These are phyloP conservation scores for Myriosclerotinia scirpicola DNA, from an alignment of 2,329 filamentous ascomycete genomes.

Conservation along the genomic window DNA sequence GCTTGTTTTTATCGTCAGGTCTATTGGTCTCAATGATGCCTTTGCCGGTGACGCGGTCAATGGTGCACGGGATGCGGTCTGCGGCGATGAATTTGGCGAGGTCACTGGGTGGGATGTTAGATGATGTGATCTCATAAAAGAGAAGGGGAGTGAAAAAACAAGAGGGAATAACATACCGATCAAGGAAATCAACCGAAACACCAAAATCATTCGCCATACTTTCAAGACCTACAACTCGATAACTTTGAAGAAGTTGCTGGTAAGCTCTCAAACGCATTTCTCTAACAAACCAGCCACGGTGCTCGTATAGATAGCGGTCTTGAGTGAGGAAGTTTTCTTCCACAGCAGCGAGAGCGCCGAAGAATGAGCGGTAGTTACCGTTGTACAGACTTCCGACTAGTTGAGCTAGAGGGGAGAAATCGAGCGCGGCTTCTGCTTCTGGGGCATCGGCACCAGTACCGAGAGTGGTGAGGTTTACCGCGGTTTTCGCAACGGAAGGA, in stretches of 20 bases:
- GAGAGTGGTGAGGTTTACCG: slow-evolving; percentile 85
- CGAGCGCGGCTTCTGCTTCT: slow-evolving; percentile 77
- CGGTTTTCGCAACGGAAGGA: slow-evolving; percentile 58
- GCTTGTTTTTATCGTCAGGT: slow-evolving; percentile 99
- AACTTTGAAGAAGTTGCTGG: slow-evolving; percentile 95
- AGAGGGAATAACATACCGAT: slow-evolving; percentile 63
- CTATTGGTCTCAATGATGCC: slow-evolving; percentile 98
- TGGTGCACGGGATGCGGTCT: slow-evolving; percentile 92
- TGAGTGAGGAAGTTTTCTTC: slow-evolving; percentile 93
- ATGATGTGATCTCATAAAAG: neutral
- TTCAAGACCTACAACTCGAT: slow-evolving; percentile 92
- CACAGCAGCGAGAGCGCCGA: slow-evolving; percentile 81
- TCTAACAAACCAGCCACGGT: slow-evolving; percentile 94
- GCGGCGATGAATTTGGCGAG: slow-evolving; percentile 96
- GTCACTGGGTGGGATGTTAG: slow-evolving; percentile 57
- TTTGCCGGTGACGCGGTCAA: slow-evolving; percentile 93
- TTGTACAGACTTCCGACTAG: slow-evolving; percentile 90
- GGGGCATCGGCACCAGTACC: slow-evolving; percentile 68
- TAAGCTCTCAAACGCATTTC: slow-evolving; percentile 98
- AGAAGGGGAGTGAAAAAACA: slow-evolving; percentile 12
- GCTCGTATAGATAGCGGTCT: slow-evolving; percentile 93
- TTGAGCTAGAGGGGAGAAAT: slow-evolving; percentile 84
- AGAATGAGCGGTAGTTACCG: slow-evolving; percentile 93
- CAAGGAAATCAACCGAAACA: slow-evolving; percentile 92
- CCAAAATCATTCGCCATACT: slow-evolving; percentile 98